These are phyloP conservation scores for Cantharellus cinnabarinus DNA, from an alignment of 768 basidiomycete genomes.

Conservation along the genomic window DNA sequence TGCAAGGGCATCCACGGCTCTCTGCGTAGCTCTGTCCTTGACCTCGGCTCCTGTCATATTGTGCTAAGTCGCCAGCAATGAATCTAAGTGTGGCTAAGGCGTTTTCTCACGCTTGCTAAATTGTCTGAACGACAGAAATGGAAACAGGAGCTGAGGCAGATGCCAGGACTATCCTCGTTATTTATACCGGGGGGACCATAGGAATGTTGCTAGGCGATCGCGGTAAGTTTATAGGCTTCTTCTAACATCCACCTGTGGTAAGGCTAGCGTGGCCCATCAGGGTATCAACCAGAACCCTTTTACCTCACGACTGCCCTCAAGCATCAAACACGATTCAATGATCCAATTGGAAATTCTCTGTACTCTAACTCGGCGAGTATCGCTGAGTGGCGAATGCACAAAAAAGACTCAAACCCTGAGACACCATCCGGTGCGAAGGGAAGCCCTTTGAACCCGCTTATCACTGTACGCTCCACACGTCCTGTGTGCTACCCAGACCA, in stretches of 20 bases:
- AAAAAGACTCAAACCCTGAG: conserved; percentile 22
- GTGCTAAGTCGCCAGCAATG: no score
- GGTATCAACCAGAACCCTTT: conserved; percentile 51
- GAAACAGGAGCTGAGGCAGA: not conserved
- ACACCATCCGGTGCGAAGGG: conserved; percentile 13
- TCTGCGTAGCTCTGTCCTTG: conserved; percentile 8
- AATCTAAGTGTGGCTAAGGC: no score
- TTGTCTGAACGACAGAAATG: no score
- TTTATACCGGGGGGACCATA: conserved; percentile 84
- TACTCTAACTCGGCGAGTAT: conserved; percentile 67
- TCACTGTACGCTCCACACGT: not conserved
- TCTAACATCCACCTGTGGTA: not conserved
- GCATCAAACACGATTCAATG: conserved; percentile 77
- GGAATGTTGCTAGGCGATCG: conserved; percentile 11
- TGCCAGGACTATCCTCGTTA: conserved; percentile 37
- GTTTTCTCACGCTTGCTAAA: no score
- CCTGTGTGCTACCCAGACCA: not conserved
- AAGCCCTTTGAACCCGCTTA: not conserved
- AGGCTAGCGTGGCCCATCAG: not conserved
- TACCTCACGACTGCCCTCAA: conserved; percentile 70
- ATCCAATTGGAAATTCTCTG: conserved; percentile 69
- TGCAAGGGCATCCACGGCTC: conserved; percentile 13
- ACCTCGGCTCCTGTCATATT: not conserved
- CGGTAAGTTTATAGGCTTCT: not conserved
- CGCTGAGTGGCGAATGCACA: conserved; percentile 47